A percentile compares a stretch with the other conserved stretches of the same genome.
These are phyloP conservation scores for Lichenothelia convexa DNA, from an alignment of 495 filamentous ascomycete genomes.

Conservation along the genomic window DNA sequence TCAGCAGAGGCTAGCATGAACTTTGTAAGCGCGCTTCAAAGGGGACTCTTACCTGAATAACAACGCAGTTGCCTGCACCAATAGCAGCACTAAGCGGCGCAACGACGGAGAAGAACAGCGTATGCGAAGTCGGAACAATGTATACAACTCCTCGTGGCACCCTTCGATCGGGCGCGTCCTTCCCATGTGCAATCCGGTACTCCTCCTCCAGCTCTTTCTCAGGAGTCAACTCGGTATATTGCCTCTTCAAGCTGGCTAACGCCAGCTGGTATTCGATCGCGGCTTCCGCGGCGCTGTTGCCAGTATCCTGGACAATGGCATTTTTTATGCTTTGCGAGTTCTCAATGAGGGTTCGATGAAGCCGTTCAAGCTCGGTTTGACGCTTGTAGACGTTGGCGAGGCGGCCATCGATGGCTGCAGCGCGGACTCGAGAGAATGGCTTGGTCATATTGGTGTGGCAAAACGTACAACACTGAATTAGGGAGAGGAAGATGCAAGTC, in stretches of 20 bases:
- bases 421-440: conserved; percentile 22
- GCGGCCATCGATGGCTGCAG: conserved; percentile 29
- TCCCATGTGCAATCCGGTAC: conserved; percentile 29
- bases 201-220: conserved; percentile 26
- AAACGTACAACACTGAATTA: no score
- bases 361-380: conserved; percentile 26
- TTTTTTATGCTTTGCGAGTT: conserved; percentile 19
- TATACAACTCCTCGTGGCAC: conserved; percentile 30
- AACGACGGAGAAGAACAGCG: conserved; percentile 30
- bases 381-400: conserved; percentile 28
- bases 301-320: conserved; percentile 25
- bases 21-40: conserved; percentile 1
- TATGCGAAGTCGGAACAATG: conserved; percentile 29
- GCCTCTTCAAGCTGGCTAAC: conserved; percentile 24
- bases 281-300: conserved; percentile 21
- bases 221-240: conserved; percentile 25
- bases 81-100: conserved; percentile 29
- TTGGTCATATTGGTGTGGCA: conserved; percentile 9
- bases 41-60: conserved; percentile 25
- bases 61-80: conserved; percentile 33
- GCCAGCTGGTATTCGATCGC: conserved; percentile 26
- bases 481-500: no score
- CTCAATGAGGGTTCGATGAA: conserved; percentile 22
- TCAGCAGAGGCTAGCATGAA: conserved; percentile 2
- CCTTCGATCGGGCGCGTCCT: conserved; percentile 16